Evolutionary conservation across 768 basidiomycete genomes (phyloP), one percentile per base, ranked within the genome.

Genomic region (Melanogaster broomeanus): DNA sequence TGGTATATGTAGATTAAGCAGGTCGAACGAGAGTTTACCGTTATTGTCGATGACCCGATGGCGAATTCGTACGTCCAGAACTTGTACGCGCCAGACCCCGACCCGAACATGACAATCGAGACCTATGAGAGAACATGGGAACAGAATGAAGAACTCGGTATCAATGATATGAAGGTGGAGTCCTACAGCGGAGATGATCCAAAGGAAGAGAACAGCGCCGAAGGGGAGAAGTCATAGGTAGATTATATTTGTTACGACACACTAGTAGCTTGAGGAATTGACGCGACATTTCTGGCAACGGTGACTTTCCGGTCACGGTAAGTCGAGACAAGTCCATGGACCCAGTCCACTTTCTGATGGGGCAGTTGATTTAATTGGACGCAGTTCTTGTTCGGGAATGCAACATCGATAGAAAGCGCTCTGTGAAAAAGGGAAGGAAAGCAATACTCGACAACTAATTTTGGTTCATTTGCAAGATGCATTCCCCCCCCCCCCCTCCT

Each of bases 41-140:
- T 99, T 53, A 88, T 98, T 66, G 75, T 99, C 10, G 96, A 98
- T 63, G 96, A 98, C 64, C 97, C 97, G 3, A 76, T 98, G 18
- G 87, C 92, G 13, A 98, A 98, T 68, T 95, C 93, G 3, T 95
- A 98, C 64, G 74, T 99, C 40, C 97, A 99, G 68, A 97, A 93
- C 67, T 61, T 95, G n/a, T 98, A 96, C 65, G 96, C 97, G 0
- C 97, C 97, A 4, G 96, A 99, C 64, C 85, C 90, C 0, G 96
- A 98, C 64, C 96, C 96, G 2, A 93, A 94, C 62, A 92, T 99
- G 90, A 76, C 69, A 27, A 79, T 90, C 45, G 90, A 88, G 65
- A 65, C 69, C 49, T 99, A 98, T 63, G 90, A 94, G 35, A 77
- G 97, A 43, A 83, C 84, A 4, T 90, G 81, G 74, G 82, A 92